These are phyloP conservation scores for Fusarium xyrophilum DNA, from an alignment of 2,329 filamentous ascomycete genomes.

Conservation along the genomic window DNA sequence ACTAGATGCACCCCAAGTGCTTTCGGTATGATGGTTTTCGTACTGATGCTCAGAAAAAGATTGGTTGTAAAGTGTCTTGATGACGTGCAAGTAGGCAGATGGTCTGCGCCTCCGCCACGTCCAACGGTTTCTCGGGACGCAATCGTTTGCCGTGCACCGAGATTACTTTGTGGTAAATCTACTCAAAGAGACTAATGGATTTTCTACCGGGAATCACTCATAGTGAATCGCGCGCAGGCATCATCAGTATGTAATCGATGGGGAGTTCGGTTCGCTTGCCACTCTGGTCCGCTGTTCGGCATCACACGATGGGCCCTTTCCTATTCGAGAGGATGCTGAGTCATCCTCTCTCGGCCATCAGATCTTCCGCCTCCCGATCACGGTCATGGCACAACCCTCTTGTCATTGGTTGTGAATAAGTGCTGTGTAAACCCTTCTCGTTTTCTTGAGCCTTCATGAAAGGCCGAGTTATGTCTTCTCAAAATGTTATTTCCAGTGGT, in stretches of 20 bases:
- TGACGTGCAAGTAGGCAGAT: conserved; percentile 32
- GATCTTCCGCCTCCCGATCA: conserved; percentile 35
- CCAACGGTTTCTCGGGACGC: conserved; percentile 4
- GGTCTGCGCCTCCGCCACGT: conserved; percentile 15
- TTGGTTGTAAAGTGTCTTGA: conserved; percentile 26
- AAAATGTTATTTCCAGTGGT: neutral
- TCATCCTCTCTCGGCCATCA: conserved; percentile 30
- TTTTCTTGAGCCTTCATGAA: neutral
- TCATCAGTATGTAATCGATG: conserved; percentile 31
- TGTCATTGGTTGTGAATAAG: conserved; percentile 3
- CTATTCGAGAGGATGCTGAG: conserved; percentile 34
- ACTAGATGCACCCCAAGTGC: conserved; percentile 12
- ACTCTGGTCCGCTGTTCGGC: conserved; percentile 41
- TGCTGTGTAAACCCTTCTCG: neutral
- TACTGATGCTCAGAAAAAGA: conserved; percentile 12
- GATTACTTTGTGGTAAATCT: conserved; percentile 11
- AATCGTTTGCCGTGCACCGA: conserved; percentile 4
- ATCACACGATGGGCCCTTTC: conserved; percentile 42
- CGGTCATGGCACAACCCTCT: neutral
- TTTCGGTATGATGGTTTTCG: conserved; percentile 9
- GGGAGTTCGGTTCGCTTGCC: conserved; percentile 39
- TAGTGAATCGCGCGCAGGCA: conserved; percentile 40
- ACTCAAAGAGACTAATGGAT: conserved; percentile 20
- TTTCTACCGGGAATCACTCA: conserved; percentile 39
- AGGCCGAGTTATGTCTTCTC: neutral